Conservation (phyloP, 441 rosid species). For the Raphanus hybrid region DNA sequence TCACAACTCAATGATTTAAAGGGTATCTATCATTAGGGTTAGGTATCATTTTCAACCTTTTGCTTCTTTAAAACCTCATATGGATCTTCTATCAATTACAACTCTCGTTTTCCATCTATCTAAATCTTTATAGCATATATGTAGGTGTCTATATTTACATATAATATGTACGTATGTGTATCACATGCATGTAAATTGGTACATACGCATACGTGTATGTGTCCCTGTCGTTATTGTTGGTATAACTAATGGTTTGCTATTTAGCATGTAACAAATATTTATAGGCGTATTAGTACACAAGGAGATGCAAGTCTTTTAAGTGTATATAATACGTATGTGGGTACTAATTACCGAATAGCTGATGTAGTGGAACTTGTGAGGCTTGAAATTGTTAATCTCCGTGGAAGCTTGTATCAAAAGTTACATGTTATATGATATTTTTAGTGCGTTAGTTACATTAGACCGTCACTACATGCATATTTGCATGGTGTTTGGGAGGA, state of each 20-base stretch:
- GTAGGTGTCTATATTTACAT: not conserved
- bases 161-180: not conserved
- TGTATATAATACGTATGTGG: not conserved
- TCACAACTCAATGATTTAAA: slow-evolving; percentile 24
- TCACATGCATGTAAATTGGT: slow-evolving; percentile 20
- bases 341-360: slow-evolving; percentile 2
- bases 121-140: slow-evolving; percentile 1
- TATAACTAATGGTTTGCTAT: slow-evolving; percentile 29
- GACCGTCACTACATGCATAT: slow-evolving; percentile 14
- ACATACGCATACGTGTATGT: not conserved
- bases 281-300: slow-evolving; percentile 1
- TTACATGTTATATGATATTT: slow-evolving; percentile 15
- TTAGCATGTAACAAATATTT: not conserved
- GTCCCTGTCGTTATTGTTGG: slow-evolving; percentile 12
- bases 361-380: slow-evolving; percentile 9
- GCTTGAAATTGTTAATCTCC: slow-evolving; percentile 4
- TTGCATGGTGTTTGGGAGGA: slow-evolving; percentile 13
- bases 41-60: slow-evolving; percentile 43
- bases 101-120: slow-evolving; percentile 30
- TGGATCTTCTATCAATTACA: slow-evolving; percentile 29
- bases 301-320: not conserved
- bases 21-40: slow-evolving; percentile 41
- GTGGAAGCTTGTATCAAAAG: slow-evolving; percentile 26
- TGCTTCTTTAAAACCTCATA: slow-evolving; percentile 32
- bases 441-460: slow-evolving; percentile 41